Evolutionary conservation across 1,284 basidiomycete species (phyloP).

Genomic region (Marasmius fiardii): DNA sequence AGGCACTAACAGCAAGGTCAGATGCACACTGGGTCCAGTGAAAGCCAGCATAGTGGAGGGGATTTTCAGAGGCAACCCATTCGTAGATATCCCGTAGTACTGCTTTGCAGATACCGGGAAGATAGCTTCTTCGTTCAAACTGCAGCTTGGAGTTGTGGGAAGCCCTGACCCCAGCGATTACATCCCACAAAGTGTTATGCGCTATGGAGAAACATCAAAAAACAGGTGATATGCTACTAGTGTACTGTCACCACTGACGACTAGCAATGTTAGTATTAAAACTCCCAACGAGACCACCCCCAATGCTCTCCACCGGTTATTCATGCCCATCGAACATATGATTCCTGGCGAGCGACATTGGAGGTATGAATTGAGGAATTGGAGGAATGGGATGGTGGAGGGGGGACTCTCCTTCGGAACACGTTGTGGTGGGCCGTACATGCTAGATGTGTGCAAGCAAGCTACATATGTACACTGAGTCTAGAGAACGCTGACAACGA

Average conservation of each 20-base stretch:
- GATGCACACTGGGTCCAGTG: too few species aligned
- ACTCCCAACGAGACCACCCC: background rate
- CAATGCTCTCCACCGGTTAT: too few species aligned
- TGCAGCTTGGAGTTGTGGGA: slow-evolving; percentile 1
- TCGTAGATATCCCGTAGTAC: slow-evolving; percentile 10
- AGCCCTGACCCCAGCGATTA: background rate
- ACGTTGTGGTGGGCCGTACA: too few species aligned
- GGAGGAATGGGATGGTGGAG: too few species aligned
- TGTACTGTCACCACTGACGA: background rate
- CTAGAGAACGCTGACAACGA: too few species aligned
- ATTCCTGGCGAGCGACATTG: too few species aligned
- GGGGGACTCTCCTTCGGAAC: too few species aligned
- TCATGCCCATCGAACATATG: too few species aligned
- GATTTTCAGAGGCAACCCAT: slow-evolving; percentile 8
- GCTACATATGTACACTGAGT: too few species aligned
- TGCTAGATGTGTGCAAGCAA: too few species aligned
- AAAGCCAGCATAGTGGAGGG: slow-evolving; percentile 13
- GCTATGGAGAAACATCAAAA: background rate
- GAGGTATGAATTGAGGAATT: too few species aligned
- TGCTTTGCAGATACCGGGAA: slow-evolving; percentile 11
- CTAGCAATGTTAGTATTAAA: background rate
- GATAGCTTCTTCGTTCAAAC: slow-evolving; percentile 5
- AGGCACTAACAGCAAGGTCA: too few species aligned
- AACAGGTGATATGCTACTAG: background rate
- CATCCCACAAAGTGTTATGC: background rate